These are phyloP conservation scores for Brassica hybrid DNA, from an alignment of 441 rosid species.

Conservation along the genomic window DNA sequence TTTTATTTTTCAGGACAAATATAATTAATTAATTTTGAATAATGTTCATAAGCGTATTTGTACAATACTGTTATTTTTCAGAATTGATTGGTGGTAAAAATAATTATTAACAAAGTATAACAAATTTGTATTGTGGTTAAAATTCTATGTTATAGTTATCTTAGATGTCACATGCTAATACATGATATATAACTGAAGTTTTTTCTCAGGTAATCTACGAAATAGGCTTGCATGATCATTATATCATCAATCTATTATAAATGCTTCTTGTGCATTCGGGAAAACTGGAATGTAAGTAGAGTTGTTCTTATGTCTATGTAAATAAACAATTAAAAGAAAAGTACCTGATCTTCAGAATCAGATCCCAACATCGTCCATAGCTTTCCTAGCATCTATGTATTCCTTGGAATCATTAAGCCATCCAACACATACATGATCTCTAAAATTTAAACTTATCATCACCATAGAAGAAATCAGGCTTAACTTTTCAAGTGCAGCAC, in stretches of 20 bases:
- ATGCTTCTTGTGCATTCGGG: constrained; percentile 58
- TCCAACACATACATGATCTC: constrained; percentile 54
- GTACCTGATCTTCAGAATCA: constrained; percentile 72
- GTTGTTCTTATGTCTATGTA: constrained; percentile 22
- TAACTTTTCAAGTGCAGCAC: constrained; percentile 74
- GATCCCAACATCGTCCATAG: constrained; percentile 86
- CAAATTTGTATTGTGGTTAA: not conserved
- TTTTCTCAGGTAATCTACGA: not conserved
- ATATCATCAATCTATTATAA: not conserved
- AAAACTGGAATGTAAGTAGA: constrained; percentile 37
- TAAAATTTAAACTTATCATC: not conserved
- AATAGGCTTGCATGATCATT: not conserved
- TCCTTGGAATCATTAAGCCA: constrained; percentile 77
- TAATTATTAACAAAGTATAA: too few species aligned
- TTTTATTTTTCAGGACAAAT: too few species aligned
- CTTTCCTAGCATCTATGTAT: constrained; percentile 71
- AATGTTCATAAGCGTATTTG: not conserved
- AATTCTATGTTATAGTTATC: not conserved
- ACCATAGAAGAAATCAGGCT: constrained; percentile 28
- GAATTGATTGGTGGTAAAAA: not conserved
- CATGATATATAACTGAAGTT: not conserved
- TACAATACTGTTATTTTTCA: not conserved
- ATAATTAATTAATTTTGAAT: not conserved
- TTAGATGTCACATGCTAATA: not conserved
- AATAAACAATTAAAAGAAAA: constrained; percentile 20